Evolutionary conservation across 2,329 filamentous ascomycete genomes (phyloP).

Genomic region (Aspergillus felis): DNA sequence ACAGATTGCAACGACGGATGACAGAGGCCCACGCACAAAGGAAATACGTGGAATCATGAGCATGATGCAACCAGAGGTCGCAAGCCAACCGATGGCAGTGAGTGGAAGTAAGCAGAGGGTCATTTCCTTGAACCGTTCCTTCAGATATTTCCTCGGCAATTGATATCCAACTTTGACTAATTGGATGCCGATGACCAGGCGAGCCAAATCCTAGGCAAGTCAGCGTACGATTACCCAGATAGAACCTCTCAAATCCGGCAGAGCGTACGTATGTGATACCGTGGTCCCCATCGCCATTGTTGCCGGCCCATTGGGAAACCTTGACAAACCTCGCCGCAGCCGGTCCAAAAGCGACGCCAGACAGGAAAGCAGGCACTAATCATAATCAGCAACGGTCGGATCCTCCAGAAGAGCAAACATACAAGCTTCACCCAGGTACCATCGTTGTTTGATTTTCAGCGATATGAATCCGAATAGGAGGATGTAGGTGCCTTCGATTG

Average conservation of each 20-base stretch:
- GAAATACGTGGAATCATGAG: slow-evolving; percentile 53
- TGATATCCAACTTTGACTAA: slow-evolving; percentile 62
- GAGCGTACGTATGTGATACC: slow-evolving; percentile 41
- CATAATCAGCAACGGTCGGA: slow-evolving; percentile 1
- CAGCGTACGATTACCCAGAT: slow-evolving; percentile 3
- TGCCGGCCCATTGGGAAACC: slow-evolving; percentile 36
- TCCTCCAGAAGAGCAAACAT: slow-evolving; percentile 4
- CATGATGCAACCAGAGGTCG: slow-evolving; percentile 54
- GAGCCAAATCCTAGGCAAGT: slow-evolving; percentile 42
- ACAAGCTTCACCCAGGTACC: slow-evolving; percentile 41
- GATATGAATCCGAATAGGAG: slow-evolving; percentile 33
- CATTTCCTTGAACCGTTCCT: slow-evolving; percentile 51
- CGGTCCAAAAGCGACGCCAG: slow-evolving; percentile 55
- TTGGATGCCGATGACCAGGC: slow-evolving; percentile 61
- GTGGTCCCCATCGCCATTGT: slow-evolving; percentile 28
- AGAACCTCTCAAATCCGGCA: background rate
- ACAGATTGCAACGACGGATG: background rate
- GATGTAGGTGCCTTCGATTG: slow-evolving; percentile 27
- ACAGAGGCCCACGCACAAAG: slow-evolving; percentile 26
- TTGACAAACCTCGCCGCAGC: slow-evolving; percentile 53
- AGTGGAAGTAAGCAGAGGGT: slow-evolving; percentile 54
- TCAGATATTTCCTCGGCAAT: slow-evolving; percentile 55
- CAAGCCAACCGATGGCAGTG: slow-evolving; percentile 62
- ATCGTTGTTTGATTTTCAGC: slow-evolving; percentile 34
- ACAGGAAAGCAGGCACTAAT: slow-evolving; percentile 52